Evolutionary conservation across 352 stramenopile genomes (phyloP).

Genomic region (Phytopythium aichiense): DNA sequence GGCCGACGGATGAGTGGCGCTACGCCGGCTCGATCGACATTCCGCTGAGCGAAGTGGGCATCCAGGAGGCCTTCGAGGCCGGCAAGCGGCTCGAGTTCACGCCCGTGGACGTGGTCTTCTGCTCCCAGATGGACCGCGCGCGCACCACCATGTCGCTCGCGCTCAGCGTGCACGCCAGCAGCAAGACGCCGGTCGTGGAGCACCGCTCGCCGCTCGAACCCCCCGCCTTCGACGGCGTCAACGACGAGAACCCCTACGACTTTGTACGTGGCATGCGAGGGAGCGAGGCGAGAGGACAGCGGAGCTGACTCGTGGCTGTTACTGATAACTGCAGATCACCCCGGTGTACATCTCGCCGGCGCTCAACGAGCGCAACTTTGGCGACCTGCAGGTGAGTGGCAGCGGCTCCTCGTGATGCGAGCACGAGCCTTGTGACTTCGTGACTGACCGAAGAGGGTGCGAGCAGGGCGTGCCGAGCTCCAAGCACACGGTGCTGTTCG

Average conservation of each 20-base stretch:
- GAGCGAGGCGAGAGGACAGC: neutral
- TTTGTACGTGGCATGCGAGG: slow-evolving; percentile 38
- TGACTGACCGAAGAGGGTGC: neutral
- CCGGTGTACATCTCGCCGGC: slow-evolving; percentile 77
- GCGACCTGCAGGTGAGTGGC: slow-evolving; percentile 48
- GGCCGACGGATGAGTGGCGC: slow-evolving; percentile 67
- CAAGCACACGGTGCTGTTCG: slow-evolving; percentile 67
- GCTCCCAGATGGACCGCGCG: slow-evolving; percentile 82
- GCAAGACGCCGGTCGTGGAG: slow-evolving; percentile 77
- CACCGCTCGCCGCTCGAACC: slow-evolving; percentile 69
- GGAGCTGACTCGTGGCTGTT: neutral
- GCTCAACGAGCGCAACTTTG: slow-evolving; percentile 84
- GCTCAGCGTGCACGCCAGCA: slow-evolving; percentile 76
- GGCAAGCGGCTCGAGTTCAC: slow-evolving; percentile 71
- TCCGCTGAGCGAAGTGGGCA: slow-evolving; percentile 73
- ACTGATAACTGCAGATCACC: slow-evolving; percentile 39
- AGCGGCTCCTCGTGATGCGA: neutral
- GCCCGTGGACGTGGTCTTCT: slow-evolving; percentile 82
- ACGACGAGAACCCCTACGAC: slow-evolving; percentile 71
- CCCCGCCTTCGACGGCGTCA: slow-evolving; percentile 63
- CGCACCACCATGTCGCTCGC: slow-evolving; percentile 72
- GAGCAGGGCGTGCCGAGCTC: slow-evolving; percentile 63
- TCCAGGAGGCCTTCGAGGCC: slow-evolving; percentile 79
- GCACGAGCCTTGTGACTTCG: neutral
- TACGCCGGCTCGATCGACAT: slow-evolving; percentile 85